Evolutionary conservation across 2,329 filamentous ascomycete species (phyloP), one percentile per base, ranked within the genome.

Genomic region (Talaromyces atroroseus): DNA sequence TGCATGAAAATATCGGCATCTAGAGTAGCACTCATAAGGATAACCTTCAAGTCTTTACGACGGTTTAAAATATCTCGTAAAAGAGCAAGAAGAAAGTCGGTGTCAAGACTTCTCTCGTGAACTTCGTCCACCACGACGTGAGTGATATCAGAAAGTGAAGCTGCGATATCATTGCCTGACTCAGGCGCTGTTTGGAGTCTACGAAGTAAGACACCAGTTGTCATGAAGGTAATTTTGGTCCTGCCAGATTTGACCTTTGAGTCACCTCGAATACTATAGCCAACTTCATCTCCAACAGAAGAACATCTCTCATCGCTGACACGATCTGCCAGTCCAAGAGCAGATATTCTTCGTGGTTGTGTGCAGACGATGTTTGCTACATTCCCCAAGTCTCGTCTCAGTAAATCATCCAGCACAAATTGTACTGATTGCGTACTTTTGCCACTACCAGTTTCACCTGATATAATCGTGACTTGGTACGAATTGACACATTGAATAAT

Each of bases 351-450:
- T 57, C 94, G 85, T 21, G 94, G 94, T 66, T 99, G 94, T 0
- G 94, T 99, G 65, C 95, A 96, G 59, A 99, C 85, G 60, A 99
- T 95, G 66, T 95, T 96, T 32, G 87, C 89, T 12, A 83, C 83
- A 12, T 82, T 82, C 2, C 92, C 94, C 8, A 95, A 78, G 7
- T 86, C 83, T 47, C 82, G 80, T 59, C 82, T 80, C 64, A 96
- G 95, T 61, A 97, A 77, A 64, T 97, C 90, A 65, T 99, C 94
- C 1, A 99, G 79, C 45, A 99, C 81, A 71, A 97, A 99, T 70
- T 99, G 94, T 34, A 97, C 90, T 2, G 90, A 94, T 71, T 99
- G 94, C 0, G 94, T 97, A 49, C 90, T 96, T 73, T 99, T 99
- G 67, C 94, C 94, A 18, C 90, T 96, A 53, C 94, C 94, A 3